Evolutionary conservation across 73 alveolate genomes (phyloP), one percentile per base, ranked within the genome.

Genomic region (Diophrys sp.): DNA sequence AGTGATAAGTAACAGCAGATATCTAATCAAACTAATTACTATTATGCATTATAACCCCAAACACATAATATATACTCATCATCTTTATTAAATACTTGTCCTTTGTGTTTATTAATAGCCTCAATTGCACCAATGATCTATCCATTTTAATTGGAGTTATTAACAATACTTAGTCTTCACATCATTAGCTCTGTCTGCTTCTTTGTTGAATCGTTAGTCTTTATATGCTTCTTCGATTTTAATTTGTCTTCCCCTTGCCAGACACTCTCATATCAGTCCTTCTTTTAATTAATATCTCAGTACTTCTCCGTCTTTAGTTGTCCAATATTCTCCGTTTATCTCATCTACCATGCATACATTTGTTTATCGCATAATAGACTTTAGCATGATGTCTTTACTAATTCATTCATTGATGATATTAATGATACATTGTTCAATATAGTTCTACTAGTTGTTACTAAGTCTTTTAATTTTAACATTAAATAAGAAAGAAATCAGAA

Each of bases 161-260:
- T 1, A 83, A 75, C 31, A 83, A 44, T 29, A 62, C 32, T 83
- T 78, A 8, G 91, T 83, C 29, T 77, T 79, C 28, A 69, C 76
- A 54, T 77, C 80, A 25, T 62, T 77, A 31, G 76, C 77, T 27
- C 32, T 54, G 75, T 83, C 91, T 25, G 29, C 32, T 68, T 77
- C 67, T 33, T 84, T 72, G 77, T 83, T 83, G 70, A 83, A 83
- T 67, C 91, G 75, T 31, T 71, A 67, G 67, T 83, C 91, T 78
- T 75, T 33, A 24, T 83, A 79, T 8, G 87, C 91, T 70, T 83
- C 87, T 31, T 77, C 85, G 56, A 83, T 83, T 56, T 83, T 83
- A 1, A 83, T 33, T 14, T 74, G 70, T 69, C 18, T 44, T 11
- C 62, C 62, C 18, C 62, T 5, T 11, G n/a, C 62, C 5, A 44